Conservation (phyloP, 352 stramenopile species). For the Pythium aphanidermatum region DNA sequence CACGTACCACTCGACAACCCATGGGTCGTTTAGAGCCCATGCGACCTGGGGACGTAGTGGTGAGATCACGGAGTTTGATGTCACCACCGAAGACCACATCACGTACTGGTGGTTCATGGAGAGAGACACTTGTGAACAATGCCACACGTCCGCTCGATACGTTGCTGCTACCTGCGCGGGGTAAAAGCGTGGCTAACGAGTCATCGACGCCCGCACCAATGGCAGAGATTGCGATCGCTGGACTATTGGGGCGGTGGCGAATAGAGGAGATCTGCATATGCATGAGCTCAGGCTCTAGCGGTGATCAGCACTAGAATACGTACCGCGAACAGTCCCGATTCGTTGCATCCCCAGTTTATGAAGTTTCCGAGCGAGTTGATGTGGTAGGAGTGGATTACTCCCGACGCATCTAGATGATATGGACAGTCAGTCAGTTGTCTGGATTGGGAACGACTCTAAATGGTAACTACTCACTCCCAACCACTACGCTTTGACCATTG, state of each 20-base stretch:
- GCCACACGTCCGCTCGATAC: background rate
- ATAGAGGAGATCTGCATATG: conserved; percentile 10
- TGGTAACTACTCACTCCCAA: too few species aligned
- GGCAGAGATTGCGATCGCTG: background rate
- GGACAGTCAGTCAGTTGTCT: too few species aligned
- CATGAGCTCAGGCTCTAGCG: too few species aligned
- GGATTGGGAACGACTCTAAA: too few species aligned
- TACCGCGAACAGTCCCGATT: background rate
- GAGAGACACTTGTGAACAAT: background rate
- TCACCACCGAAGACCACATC: background rate
- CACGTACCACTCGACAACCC: conserved; percentile 17
- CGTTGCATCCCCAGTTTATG: too few species aligned
- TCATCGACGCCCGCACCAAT: conserved; percentile 1
- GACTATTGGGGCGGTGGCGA: background rate
- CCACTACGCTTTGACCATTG: too few species aligned
- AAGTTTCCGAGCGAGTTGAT: too few species aligned
- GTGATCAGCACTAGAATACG: background rate
- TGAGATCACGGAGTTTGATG: background rate
- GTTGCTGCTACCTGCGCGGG: background rate
- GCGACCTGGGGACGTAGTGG: background rate
- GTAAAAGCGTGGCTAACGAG: background rate
- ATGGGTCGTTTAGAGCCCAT: conserved; percentile 11
- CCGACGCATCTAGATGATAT: too few species aligned
- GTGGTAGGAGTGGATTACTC: too few species aligned
- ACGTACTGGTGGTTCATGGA: conserved; percentile 1